Conservation (phyloP, 257 asterid genomes). For the Solanum chaucha region DNA sequence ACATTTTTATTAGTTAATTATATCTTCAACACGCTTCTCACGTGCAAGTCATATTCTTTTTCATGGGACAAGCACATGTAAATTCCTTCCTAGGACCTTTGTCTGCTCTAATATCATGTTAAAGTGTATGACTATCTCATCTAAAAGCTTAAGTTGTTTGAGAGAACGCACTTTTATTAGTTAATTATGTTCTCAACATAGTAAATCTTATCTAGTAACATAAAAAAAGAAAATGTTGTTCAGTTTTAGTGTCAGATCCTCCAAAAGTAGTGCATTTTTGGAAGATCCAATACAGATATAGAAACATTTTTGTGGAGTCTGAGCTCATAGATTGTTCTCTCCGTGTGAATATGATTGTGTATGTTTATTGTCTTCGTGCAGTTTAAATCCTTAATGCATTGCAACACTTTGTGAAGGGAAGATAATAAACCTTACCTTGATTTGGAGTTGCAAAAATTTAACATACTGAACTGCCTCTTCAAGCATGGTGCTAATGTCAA, state of each 20-base stretch:
- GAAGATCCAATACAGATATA: not conserved
- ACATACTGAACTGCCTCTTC: conserved; percentile 92
- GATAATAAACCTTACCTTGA: conserved; percentile 37
- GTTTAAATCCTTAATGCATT: not conserved
- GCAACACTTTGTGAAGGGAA: conserved; percentile 19
- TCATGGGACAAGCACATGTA: not conserved
- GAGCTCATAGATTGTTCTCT: not conserved
- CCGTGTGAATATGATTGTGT: not conserved
- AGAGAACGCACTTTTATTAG: no score
- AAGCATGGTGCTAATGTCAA: conserved; percentile 92
- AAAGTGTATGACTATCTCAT: not conserved
- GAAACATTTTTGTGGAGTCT: not conserved
- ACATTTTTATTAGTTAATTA: not conserved
- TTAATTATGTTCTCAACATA: no score
- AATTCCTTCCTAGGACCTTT: not conserved
- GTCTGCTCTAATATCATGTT: no score
- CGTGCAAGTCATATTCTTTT: not conserved
- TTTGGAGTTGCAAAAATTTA: conserved; percentile 76
- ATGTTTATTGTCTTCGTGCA: not conserved
- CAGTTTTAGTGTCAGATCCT: not conserved
- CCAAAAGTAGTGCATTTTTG: no score
- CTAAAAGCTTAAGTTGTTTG: no score
- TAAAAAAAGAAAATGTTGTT: not conserved
- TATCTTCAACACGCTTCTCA: no score
- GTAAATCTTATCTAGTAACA: not conserved